A percentile compares a stretch with the other conserved stretches of the same genome.
phyloP scores from a whole-genome alignment of 2,329 filamentous ascomycete genomes.

The Penicillium sclerotiorum region DNA sequence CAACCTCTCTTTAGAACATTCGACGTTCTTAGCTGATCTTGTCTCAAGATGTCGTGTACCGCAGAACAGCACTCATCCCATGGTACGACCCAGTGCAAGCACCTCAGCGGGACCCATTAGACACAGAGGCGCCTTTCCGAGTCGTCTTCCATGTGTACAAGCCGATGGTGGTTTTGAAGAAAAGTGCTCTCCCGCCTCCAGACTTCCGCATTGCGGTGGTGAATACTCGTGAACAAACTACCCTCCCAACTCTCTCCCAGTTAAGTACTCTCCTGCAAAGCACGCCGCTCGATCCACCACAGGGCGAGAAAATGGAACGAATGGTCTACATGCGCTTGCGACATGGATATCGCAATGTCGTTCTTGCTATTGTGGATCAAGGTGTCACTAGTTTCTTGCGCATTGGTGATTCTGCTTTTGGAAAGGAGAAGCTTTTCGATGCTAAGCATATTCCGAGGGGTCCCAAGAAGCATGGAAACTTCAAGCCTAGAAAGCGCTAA shows the following conservation, averaged over 20 bases:
- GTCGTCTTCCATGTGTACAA: slow-evolving; percentile 85
- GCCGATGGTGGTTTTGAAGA: slow-evolving; percentile 69
- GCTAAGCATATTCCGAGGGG: slow-evolving; percentile 30
- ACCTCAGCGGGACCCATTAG: slow-evolving; percentile 20
- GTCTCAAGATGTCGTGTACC: slow-evolving; percentile 67
- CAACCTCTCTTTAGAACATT: neutral
- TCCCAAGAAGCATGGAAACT: slow-evolving; percentile 32
- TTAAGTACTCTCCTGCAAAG: slow-evolving; percentile 71
- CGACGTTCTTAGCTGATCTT: slow-evolving; percentile 3
- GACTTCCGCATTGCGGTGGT: slow-evolving; percentile 86
- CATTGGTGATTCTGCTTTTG: slow-evolving; percentile 79
- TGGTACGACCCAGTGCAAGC: slow-evolving; percentile 63
- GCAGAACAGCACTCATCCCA: slow-evolving; percentile 72
- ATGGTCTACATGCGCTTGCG: slow-evolving; percentile 76
- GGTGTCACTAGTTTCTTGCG: slow-evolving; percentile 87
- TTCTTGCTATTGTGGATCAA: slow-evolving; percentile 86
- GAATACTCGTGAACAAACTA: slow-evolving; percentile 68
- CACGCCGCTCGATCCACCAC: slow-evolving; percentile 68
- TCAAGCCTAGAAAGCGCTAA: slow-evolving; percentile 37
- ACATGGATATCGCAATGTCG: slow-evolving; percentile 79
- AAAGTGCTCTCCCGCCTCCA: slow-evolving; percentile 74
- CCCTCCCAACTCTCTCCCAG: slow-evolving; percentile 73
- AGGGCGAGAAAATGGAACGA: slow-evolving; percentile 49
- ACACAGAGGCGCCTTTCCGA: slow-evolving; percentile 61
- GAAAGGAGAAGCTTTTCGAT: slow-evolving; percentile 71